phyloP scores from a whole-genome alignment of 352 stramenopile species.

The Phytophthora citrophthora region DNA sequence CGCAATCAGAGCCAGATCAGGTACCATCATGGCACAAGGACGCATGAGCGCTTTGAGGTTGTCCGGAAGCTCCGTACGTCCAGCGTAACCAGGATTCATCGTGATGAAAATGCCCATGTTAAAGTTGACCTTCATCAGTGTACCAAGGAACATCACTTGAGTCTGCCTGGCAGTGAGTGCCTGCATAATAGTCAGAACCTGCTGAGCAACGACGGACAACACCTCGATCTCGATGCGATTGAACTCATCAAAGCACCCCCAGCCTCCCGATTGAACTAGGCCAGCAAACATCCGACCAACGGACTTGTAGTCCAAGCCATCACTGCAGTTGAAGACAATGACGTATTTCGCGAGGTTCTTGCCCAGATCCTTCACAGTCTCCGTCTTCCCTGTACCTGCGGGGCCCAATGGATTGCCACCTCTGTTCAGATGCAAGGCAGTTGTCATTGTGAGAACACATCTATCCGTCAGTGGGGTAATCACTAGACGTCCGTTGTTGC shows the following conservation, averaged over 20 bases:
- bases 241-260: conserved; percentile 96
- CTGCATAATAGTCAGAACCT: conserved; percentile 92
- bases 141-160: conserved; percentile 86
- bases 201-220: conserved; percentile 93
- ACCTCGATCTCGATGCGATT: conserved; percentile 97
- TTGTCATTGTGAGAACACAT: conserved; percentile 94
- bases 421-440: conserved; percentile 90
- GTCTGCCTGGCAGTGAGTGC: conserved; percentile 78
- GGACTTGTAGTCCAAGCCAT: conserved; percentile 95
- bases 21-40: conserved; percentile 90
- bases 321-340: conserved; percentile 96
- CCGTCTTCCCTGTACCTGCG: conserved; percentile 93
- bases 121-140: conserved; percentile 85
- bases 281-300: conserved; percentile 94
- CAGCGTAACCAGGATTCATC: conserved; percentile 93
- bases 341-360: conserved; percentile 95
- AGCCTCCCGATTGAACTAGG: conserved; percentile 92
- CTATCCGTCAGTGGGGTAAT: conserved; percentile 94
- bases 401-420: conserved; percentile 92
- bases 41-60: conserved; percentile 90
- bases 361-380: conserved; percentile 94
- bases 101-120: conserved; percentile 95
- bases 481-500: conserved; percentile 90
- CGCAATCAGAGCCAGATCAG: conserved; percentile 83
- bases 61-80: conserved; percentile 89